phyloP scores from a whole-genome alignment of 768 basidiomycete species.

The Chlorophyllum brunneum region DNA sequence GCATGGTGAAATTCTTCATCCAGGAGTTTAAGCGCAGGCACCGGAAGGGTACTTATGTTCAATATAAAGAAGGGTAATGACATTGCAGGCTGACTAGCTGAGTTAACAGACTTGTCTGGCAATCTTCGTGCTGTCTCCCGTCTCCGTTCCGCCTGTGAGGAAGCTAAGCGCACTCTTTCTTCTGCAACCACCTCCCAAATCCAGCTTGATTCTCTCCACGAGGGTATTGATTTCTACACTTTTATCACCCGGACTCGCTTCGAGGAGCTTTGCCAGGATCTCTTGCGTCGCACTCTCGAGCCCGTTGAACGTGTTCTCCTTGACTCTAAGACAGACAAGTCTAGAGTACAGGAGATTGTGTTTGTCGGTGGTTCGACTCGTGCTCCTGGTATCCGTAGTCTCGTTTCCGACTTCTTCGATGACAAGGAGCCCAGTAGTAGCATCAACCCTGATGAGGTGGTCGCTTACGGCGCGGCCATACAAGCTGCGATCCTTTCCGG shows the following conservation, averaged over 20 bases:
- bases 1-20: constrained; percentile 94
- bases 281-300: constrained; percentile 91
- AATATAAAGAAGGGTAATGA: constrained; percentile 8
- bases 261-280: constrained; percentile 92
- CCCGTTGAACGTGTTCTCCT: constrained; percentile 98
- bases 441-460: constrained; percentile 99
- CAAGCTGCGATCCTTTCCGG: constrained; percentile 98
- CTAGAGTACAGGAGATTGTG: constrained; percentile 94
- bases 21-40: constrained; percentile 97
- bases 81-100: constrained; percentile 8
- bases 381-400: constrained; percentile 96
- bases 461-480: constrained; percentile 99
- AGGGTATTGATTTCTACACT: constrained; percentile 98
- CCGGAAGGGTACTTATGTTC: constrained; percentile 75
- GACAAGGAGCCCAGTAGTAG: constrained; percentile 99
- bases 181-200: constrained; percentile 95
- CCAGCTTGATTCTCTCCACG: constrained; percentile 96
- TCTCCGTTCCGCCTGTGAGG: constrained; percentile 96
- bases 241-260: constrained; percentile 97
- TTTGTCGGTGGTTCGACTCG: constrained; percentile 97
- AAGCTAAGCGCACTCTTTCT: constrained; percentile 97
- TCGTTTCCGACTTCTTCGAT: constrained; percentile 98
- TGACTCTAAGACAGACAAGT: constrained; percentile 97
- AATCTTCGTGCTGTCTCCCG: constrained; percentile 96
- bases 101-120: constrained; percentile 66